Evolutionary conservation across 1,139 yeast genomes (phyloP), one percentile per base, ranked within the genome.

Genomic region (Magnusiomyces fungicola): DNA sequence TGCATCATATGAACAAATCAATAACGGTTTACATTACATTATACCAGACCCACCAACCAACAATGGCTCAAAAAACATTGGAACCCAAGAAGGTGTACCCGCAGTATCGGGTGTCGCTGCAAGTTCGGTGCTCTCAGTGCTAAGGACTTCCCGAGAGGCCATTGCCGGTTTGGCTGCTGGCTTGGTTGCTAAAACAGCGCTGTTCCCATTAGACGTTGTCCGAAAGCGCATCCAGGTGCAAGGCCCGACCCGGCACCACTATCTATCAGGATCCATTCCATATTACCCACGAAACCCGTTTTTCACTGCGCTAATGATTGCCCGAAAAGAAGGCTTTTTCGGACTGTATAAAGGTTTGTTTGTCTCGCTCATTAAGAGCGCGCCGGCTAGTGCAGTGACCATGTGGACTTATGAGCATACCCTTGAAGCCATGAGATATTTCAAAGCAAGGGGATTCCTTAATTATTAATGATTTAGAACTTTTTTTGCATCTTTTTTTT

Each of bases 171-270:
- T 87, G 44, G 49, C 79, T 0, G 95, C 97, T 0, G 97, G 97
- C 0, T 72, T 80, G 0, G 59, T 79, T 5, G 77, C 95, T 21
- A 92, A 90, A 63, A 78, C 81, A 0, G 58, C 79, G 0, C 81
- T 89, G 0, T 92, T 88, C 64, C 98, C 98, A 0, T 65, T 92
- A 47, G 98, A 92, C 63, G 79, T 95, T 0, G 63, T 90, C 4
- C 72, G 97, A 33, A 82, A 90, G 59, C 71, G 96, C 47, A 67
- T 84, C 44, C 97, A 90, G 63, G 80, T 90, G 58, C 73, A 76
- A 50, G 72, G 72, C 34, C 69, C 75, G 2, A 61, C 55, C 59
- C 71, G 32, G 25, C 58, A 36, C 50, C 50, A 52, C 43, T 69
- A 55, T 53, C 58, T 47, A 18, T 48, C 56, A 16, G 58, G 56